These are phyloP conservation scores for Aspergillus brasiliensis DNA, from an alignment of 2,329 filamentous ascomycete genomes.

Conservation along the genomic window DNA sequence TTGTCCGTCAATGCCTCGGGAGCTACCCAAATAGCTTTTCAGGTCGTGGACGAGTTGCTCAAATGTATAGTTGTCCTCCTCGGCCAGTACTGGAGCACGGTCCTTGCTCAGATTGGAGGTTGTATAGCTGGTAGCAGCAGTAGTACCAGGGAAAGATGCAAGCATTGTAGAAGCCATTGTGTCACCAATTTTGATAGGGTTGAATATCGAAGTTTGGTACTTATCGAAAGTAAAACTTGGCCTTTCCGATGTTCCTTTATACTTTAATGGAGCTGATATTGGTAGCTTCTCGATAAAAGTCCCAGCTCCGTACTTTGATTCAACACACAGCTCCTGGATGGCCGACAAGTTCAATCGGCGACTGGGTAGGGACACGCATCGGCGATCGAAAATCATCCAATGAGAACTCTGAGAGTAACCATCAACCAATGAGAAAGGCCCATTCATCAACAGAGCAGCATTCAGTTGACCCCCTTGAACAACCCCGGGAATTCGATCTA, in stretches of 20 bases:
- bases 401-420: not conserved
- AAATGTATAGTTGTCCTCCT: conserved; percentile 5
- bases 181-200: not conserved
- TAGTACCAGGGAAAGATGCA: not conserved
- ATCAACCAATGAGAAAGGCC: not conserved
- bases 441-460: not conserved
- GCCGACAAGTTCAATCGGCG: not conserved
- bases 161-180: conserved; percentile 6
- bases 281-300: not conserved
- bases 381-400: not conserved
- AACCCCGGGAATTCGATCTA: not conserved
- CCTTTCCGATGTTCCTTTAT: not conserved
- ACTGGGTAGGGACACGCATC: not conserved
- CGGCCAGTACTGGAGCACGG: not conserved
- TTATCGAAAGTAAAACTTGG: too few relatives aligned
- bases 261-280: not conserved
- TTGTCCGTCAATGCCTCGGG: conserved; percentile 27
- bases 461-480: not conserved
- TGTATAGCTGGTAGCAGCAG: not conserved
- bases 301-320: not conserved
- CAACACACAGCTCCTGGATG: not conserved
- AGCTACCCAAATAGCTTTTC: conserved; percentile 30
- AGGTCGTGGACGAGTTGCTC: conserved; percentile 29
- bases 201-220: not conserved
- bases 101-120: not conserved